These are phyloP conservation scores for Elsinoe ampelina DNA, from an alignment of 2,329 filamentous ascomycete species.

Conservation along the genomic window DNA sequence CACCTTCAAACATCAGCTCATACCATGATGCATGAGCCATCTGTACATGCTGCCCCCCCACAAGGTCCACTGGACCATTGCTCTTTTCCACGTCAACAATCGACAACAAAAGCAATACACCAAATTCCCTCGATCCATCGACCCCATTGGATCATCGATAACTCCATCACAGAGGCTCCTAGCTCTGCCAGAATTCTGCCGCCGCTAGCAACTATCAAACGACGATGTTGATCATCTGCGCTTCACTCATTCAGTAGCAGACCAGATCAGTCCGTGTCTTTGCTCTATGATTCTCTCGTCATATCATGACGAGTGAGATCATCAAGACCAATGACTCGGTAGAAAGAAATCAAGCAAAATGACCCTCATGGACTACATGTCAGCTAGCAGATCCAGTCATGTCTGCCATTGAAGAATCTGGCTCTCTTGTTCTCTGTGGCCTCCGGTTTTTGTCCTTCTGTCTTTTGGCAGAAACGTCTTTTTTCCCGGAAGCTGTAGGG, in stretches of 20 bases:
- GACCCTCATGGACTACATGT: neutral
- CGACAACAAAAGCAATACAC: neutral
- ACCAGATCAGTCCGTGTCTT: slow-evolving; percentile 3
- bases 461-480: neutral
- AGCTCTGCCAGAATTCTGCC: neutral
- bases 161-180: neutral
- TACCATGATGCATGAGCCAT: neutral
- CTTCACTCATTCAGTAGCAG: slow-evolving; percentile 10
- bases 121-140: neutral
- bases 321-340: neutral
- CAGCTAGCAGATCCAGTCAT: neutral
- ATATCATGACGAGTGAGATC: neutral
- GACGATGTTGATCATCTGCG: slow-evolving; percentile 11
- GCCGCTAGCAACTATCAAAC: neutral
- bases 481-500: neutral
- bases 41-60: slow-evolving; percentile 7
- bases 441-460: neutral
- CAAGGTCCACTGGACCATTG: neutral
- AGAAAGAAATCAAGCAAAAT: neutral
- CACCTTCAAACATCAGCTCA: neutral
- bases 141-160: neutral
- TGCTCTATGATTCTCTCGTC: neutral
- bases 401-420: neutral
- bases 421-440: neutral
- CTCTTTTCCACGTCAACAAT: neutral